phyloP scores from a whole-genome alignment of 805 yeast genomes.

The Jamesozyma rosinii region DNA sequence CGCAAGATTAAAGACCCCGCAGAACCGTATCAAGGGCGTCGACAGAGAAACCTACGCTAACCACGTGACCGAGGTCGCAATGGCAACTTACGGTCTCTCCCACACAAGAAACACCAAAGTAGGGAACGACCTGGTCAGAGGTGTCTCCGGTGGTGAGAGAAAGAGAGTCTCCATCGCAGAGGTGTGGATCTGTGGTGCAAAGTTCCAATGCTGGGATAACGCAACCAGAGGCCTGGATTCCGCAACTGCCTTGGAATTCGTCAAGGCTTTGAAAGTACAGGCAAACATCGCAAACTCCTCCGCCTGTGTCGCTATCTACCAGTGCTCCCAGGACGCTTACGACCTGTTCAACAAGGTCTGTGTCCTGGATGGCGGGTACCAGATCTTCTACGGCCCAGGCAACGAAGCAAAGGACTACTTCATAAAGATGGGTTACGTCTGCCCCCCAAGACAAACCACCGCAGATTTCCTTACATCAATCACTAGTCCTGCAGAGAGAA shows the following conservation, averaged over 20 bases:
- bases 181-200: constrained; percentile 43
- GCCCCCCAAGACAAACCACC: constrained; percentile 50
- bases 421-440: constrained; percentile 44
- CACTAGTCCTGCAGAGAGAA: constrained; percentile 45
- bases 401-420: constrained; percentile 41
- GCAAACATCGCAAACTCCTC: constrained; percentile 41
- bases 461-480: constrained; percentile 50
- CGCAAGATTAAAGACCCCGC: constrained; percentile 46
- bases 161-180: constrained; percentile 70
- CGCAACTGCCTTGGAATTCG: constrained; percentile 50
- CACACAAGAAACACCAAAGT: constrained; percentile 61
- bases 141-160: constrained; percentile 71
- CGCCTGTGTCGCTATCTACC: constrained; percentile 53
- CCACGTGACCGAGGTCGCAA: constrained; percentile 42
- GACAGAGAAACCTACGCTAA: constrained; percentile 40
- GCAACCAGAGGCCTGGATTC: constrained; percentile 59
- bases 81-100: constrained; percentile 42
- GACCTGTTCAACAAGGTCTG: constrained; percentile 23
- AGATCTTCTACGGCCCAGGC: constrained; percentile 44
- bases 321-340: constrained; percentile 20
- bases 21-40: constrained; percentile 45
- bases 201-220: constrained; percentile 47
- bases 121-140: constrained; percentile 47
- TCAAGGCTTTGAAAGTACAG: constrained; percentile 43
- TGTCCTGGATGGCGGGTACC: constrained; percentile 47